These are phyloP conservation scores for Suillus occidentalis DNA, from an alignment of 768 basidiomycete species.

Conservation along the genomic window DNA sequence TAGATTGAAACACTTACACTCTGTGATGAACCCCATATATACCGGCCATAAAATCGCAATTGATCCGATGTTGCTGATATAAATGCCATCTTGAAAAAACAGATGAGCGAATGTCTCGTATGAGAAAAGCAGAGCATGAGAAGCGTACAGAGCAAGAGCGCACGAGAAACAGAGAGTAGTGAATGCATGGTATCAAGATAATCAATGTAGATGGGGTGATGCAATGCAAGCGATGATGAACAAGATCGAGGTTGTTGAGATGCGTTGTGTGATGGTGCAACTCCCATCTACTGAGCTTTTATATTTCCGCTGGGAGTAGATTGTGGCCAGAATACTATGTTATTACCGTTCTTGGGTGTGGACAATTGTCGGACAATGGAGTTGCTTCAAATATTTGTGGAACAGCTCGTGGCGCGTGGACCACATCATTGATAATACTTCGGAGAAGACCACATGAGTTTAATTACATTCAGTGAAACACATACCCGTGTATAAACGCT, in stretches of 20 bases:
- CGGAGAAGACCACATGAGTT: neutral
- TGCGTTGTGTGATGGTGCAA: neutral
- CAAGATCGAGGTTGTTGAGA: constrained; percentile 2
- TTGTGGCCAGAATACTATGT: neutral
- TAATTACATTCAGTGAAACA: neutral
- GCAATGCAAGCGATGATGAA: constrained; percentile 9
- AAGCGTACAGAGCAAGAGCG: constrained; percentile 20
- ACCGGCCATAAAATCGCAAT: constrained; percentile 17
- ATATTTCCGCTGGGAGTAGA: neutral
- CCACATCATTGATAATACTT: neutral
- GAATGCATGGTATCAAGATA: constrained; percentile 29
- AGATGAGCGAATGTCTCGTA: neutral
- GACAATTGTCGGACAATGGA: too few relatives aligned
- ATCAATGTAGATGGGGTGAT: constrained; percentile 3
- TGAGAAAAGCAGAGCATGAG: neutral
- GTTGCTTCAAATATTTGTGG: neutral
- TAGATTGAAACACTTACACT: constrained; percentile 17
- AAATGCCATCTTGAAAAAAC: constrained; percentile 16
- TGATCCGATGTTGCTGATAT: constrained; percentile 13
- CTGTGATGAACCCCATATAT: constrained; percentile 18
- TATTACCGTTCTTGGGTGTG: neutral
- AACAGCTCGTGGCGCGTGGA: neutral
- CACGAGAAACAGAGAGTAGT: constrained; percentile 19
- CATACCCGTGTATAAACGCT: neutral
- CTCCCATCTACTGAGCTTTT: neutral